phyloP scores from a whole-genome alignment of 495 filamentous ascomycete species.

The Articulospora tetracladia region DNA sequence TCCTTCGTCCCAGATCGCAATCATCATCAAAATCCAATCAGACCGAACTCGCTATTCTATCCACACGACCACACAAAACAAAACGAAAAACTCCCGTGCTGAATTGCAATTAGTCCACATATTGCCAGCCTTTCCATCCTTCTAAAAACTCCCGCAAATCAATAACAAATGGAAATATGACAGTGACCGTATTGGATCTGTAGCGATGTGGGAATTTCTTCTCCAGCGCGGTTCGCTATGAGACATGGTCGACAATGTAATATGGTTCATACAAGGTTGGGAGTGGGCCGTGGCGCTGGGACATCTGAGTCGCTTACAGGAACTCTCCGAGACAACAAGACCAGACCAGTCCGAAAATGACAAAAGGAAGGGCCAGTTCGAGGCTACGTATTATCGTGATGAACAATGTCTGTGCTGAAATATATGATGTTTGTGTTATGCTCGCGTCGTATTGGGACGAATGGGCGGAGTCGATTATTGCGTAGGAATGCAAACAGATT shows the following conservation, averaged over 20 bases:
- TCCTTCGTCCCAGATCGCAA: not conserved
- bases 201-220: no score
- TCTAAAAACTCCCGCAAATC: not conserved
- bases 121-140: not conserved
- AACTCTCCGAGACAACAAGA: not conserved
- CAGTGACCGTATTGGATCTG: no score
- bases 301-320: no score
- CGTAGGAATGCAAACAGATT: no score
- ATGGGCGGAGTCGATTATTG: no score
- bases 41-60: not conserved
- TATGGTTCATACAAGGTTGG: no score
- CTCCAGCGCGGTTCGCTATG: no score
- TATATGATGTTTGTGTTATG: no score
- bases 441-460: no score
- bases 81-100: not conserved
- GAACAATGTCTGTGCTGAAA: not conserved
- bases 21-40: not conserved
- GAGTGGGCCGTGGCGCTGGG: no score
- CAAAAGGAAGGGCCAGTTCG: not conserved
- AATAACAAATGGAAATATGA: not conserved
- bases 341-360: not conserved
- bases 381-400: not conserved
- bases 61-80: not conserved
- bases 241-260: not conserved
- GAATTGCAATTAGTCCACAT: not conserved